These are phyloP conservation scores for Erysimum cheiranthoides DNA, from an alignment of 345 rosid genomes.

Conservation along the genomic window DNA sequence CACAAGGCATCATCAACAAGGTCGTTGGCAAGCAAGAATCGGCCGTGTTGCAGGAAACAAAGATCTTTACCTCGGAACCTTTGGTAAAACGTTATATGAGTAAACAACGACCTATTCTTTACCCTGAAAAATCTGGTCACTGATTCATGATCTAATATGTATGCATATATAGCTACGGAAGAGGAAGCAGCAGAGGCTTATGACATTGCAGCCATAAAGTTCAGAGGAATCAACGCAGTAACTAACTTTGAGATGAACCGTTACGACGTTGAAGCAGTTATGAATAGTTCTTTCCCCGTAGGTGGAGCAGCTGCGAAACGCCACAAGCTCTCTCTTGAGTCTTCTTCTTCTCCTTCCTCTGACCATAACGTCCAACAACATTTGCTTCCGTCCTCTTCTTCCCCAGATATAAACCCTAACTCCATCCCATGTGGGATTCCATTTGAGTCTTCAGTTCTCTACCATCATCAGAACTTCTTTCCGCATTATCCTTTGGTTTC, in stretches of 20 bases:
- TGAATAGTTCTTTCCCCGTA: slow-evolving; percentile 70
- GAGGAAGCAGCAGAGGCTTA: slow-evolving; percentile 99
- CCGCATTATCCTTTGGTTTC: slow-evolving; percentile 29
- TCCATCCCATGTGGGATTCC: slow-evolving; percentile 40
- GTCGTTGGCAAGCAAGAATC: slow-evolving; percentile 98
- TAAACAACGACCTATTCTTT: neutral
- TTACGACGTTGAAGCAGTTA: slow-evolving; percentile 80
- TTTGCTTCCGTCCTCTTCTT: slow-evolving; percentile 35
- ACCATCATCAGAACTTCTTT: slow-evolving; percentile 28
- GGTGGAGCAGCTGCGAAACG: slow-evolving; percentile 87
- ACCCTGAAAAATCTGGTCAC: neutral
- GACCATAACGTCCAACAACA: slow-evolving; percentile 63
- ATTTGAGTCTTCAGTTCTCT: slow-evolving; percentile 27
- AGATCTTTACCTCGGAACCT: slow-evolving; percentile 94
- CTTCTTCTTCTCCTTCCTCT: slow-evolving; percentile 30
- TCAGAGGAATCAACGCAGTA: slow-evolving; percentile 84
- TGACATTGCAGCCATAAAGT: slow-evolving; percentile 94
- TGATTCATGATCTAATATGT: neutral
- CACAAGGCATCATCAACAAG: slow-evolving; percentile 98
- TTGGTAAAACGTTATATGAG: slow-evolving; percentile 51
- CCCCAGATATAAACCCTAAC: slow-evolving; percentile 38
- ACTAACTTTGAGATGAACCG: slow-evolving; percentile 95
- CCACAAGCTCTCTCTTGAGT: slow-evolving; percentile 67
- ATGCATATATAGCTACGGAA: slow-evolving; percentile 65
- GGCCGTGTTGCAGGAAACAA: slow-evolving; percentile 99